Conservation (phyloP, 2,329 filamentous ascomycete species). For the Scytalidium lignicola region DNA sequence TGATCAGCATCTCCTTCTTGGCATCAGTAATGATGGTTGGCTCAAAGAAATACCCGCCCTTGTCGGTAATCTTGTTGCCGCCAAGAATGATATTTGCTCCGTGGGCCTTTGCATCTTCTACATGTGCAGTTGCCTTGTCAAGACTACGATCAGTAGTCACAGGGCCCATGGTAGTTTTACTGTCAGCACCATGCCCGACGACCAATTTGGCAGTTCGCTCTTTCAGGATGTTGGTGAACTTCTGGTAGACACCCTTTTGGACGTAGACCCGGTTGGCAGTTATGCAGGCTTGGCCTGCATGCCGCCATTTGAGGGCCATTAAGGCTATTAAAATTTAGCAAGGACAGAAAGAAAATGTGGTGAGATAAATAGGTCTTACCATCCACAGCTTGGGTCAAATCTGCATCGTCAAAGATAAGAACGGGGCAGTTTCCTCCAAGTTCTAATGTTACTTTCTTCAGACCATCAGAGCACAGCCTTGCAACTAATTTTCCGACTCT, state of each 20-base stretch:
- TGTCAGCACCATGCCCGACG: conserved; percentile 55
- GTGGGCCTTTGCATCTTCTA: conserved; percentile 57
- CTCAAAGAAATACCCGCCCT: conserved; percentile 63
- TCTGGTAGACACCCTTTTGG: conserved; percentile 56
- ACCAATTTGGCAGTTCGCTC: conserved; percentile 48
- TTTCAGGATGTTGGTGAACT: conserved; percentile 51
- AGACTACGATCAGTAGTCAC: conserved; percentile 51
- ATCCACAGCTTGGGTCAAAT: conserved; percentile 50
- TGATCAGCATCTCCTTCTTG: conserved; percentile 51
- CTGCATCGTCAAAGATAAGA: conserved; percentile 59
- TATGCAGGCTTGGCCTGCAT: conserved; percentile 61
- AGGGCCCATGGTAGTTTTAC: conserved; percentile 55
- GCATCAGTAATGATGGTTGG: conserved; percentile 60
- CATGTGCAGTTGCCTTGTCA: conserved; percentile 53
- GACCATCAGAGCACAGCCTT: conserved; percentile 50
- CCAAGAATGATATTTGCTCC: conserved; percentile 62
- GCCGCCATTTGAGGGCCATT: conserved; percentile 48
- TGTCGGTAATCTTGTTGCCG: conserved; percentile 44
- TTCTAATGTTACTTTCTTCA: conserved; percentile 62
- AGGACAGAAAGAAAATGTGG: background rate
- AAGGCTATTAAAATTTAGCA: conserved; percentile 24
- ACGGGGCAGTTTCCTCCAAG: conserved; percentile 62
- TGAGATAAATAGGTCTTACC: conserved; percentile 1
- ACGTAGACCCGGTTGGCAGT: conserved; percentile 62
- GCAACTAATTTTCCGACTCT: conserved; percentile 58